These are phyloP conservation scores for Leavenworthia alabamica DNA, from an alignment of 345 rosid species.

Conservation along the genomic window DNA sequence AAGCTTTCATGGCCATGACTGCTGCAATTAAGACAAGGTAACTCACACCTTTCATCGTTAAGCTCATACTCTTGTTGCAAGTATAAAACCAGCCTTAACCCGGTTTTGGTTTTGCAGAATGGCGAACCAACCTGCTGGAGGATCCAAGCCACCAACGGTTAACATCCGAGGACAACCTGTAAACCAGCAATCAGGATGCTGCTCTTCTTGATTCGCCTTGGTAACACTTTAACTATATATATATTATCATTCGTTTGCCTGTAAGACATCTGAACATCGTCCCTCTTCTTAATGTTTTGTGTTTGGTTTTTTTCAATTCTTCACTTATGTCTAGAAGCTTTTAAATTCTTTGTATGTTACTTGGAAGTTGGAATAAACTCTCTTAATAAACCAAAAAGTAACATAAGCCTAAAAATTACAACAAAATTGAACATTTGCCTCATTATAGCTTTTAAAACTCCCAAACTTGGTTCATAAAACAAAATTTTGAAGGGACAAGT, in stretches of 20 bases:
- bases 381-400: too few relatives aligned
- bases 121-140: slow-evolving; percentile 87
- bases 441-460: too few relatives aligned
- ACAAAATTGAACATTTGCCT: too few relatives aligned
- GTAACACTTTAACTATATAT: slow-evolving; percentile 11
- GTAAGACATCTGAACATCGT: slow-evolving; percentile 18
- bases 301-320: slow-evolving; percentile 1
- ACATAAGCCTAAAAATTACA: too few relatives aligned
- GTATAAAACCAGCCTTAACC: not conserved
- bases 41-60: not conserved
- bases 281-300: too few relatives aligned
- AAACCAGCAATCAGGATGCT: slow-evolving; percentile 88
- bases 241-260: slow-evolving; percentile 25
- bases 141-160: slow-evolving; percentile 82
- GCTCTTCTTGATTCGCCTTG: slow-evolving; percentile 54
- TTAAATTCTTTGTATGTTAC: slow-evolving; percentile 29
- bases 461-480: slow-evolving; percentile 9
- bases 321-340: slow-evolving; percentile 14
- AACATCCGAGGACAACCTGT: slow-evolving; percentile 93
- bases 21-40: slow-evolving; percentile 65
- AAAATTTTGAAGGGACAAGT: slow-evolving; percentile 14
- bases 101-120: slow-evolving; percentile 45
- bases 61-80: not conserved
- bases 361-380: too few relatives aligned
- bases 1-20: slow-evolving; percentile 84